Percentiles rank a stretch among this genome's conserved stretches.
Conservation (phyloP, 2,329 filamentous ascomycete species). For the Parastagonospora avenae region DNA sequence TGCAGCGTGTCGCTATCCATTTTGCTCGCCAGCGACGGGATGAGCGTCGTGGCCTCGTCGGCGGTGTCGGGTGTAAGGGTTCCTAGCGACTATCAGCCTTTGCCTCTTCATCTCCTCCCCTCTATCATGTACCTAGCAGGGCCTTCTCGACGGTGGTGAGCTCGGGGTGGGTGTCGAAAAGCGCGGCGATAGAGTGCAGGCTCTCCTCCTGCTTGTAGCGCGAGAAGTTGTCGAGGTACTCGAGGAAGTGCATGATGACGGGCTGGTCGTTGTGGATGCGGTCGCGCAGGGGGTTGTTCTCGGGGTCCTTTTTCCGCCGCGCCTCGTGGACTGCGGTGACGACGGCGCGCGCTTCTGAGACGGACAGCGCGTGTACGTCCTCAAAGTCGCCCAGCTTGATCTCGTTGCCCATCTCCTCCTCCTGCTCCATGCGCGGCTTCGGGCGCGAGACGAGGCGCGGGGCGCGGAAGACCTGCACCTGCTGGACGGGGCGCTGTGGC, state of each 20-base stretch:
- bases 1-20: slow-evolving; percentile 88
- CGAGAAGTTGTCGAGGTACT: slow-evolving; percentile 92
- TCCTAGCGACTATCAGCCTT: slow-evolving; percentile 58
- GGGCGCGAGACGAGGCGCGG: slow-evolving; percentile 44
- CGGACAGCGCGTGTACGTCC: slow-evolving; percentile 85
- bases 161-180: slow-evolving; percentile 78
- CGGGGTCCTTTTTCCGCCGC: slow-evolving; percentile 69
- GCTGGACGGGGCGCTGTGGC: slow-evolving; percentile 17
- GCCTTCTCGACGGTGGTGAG: slow-evolving; percentile 92
- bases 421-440: slow-evolving; percentile 71
- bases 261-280: slow-evolving; percentile 65
- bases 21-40: slow-evolving; percentile 87
- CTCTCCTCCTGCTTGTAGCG: slow-evolving; percentile 96
- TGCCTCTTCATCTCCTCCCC: not conserved
- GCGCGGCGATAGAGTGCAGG: slow-evolving; percentile 88
- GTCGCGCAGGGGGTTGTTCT: slow-evolving; percentile 75
- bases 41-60: slow-evolving; percentile 95
- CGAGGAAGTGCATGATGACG: slow-evolving; percentile 84
- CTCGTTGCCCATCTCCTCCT: slow-evolving; percentile 83
- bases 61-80: slow-evolving; percentile 90
- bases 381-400: slow-evolving; percentile 94
- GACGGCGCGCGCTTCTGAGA: slow-evolving; percentile 89
- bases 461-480: slow-evolving; percentile 35
- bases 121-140: slow-evolving; percentile 68
- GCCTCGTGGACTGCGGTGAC: slow-evolving; percentile 88